Conservation (phyloP, 805 yeast genomes). For the Candida nemodendra region DNA sequence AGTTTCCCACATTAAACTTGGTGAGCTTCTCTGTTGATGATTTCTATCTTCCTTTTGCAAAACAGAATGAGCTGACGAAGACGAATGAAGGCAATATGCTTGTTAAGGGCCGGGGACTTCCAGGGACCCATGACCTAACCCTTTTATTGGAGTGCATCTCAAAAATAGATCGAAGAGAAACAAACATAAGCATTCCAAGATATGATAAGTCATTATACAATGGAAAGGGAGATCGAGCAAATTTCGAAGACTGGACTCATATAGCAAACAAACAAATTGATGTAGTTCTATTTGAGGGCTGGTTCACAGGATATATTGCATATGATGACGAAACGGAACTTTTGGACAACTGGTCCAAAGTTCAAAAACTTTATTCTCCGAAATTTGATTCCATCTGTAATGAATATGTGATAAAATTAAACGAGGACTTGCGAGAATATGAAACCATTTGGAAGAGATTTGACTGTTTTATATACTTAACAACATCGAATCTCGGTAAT, state of each 20-base stretch:
- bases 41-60: conserved; percentile 66
- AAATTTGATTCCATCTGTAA: conserved; percentile 19
- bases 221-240: conserved; percentile 80
- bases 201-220: conserved; percentile 72
- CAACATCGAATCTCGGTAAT: conserved; percentile 56
- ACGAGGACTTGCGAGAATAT: conserved; percentile 52
- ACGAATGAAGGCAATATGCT: conserved; percentile 41
- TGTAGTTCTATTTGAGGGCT: conserved; percentile 82
- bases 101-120: conserved; percentile 77
- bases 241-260: conserved; percentile 38
- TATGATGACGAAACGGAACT: conserved; percentile 32
- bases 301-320: conserved; percentile 82
- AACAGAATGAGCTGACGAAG: conserved; percentile 50
- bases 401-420: conserved; percentile 39
- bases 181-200: conserved; percentile 47
- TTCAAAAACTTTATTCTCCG: conserved; percentile 15
- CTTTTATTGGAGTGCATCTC: conserved; percentile 40
- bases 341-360: conserved; percentile 26
- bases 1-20: conserved; percentile 38
- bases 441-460: conserved; percentile 53
- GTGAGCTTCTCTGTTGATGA: conserved; percentile 79
- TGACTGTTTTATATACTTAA: conserved; percentile 59
- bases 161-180: conserved; percentile 27
- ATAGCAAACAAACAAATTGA: conserved; percentile 42
- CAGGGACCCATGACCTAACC: conserved; percentile 85